Conservation (phyloP, 768 basidiomycete species). For the Serendipita sp. region DNA sequence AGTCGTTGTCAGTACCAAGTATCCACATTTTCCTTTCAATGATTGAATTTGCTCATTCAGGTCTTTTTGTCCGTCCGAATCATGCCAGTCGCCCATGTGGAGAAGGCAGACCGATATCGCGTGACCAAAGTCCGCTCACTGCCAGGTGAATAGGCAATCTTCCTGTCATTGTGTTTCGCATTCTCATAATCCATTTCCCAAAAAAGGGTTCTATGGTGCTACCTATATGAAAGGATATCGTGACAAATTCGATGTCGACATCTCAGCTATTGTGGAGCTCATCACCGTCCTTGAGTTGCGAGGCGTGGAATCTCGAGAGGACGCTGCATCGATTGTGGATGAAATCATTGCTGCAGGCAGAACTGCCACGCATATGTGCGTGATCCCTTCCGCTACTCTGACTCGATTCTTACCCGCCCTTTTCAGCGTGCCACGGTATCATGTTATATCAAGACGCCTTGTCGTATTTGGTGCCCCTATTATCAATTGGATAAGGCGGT, state of each 20-base stretch:
- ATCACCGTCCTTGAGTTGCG: too few species aligned
- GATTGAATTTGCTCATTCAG: conserved; percentile 50
- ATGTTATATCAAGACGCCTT: conserved; percentile 18
- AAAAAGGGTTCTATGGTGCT: conserved; percentile 40
- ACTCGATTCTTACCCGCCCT: background rate
- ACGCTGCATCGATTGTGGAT: conserved; percentile 21
- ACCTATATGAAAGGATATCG: conserved; percentile 9
- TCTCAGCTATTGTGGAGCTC: too few species aligned
- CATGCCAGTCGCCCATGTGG: too few species aligned
- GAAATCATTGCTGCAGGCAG: conserved; percentile 27
- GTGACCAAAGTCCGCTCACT: conserved; percentile 34
- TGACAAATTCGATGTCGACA: too few species aligned
- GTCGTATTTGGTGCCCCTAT: conserved; percentile 7
- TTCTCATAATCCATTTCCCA: too few species aligned
- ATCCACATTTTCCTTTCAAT: conserved; percentile 22
- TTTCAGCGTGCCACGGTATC: conserved; percentile 39
- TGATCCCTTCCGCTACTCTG: background rate
- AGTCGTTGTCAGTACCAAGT: conserved; percentile 13
- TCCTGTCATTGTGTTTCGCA: background rate
- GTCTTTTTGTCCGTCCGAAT: conserved; percentile 40
- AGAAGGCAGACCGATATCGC: too few species aligned
- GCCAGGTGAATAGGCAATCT: conserved; percentile 22
- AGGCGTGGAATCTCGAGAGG: too few species aligned
- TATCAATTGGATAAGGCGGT: conserved; percentile 28
- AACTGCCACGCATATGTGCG: conserved; percentile 42